phyloP scores from a whole-genome alignment of 2,329 filamentous ascomycete species.

The Pezicula rhizophila region DNA sequence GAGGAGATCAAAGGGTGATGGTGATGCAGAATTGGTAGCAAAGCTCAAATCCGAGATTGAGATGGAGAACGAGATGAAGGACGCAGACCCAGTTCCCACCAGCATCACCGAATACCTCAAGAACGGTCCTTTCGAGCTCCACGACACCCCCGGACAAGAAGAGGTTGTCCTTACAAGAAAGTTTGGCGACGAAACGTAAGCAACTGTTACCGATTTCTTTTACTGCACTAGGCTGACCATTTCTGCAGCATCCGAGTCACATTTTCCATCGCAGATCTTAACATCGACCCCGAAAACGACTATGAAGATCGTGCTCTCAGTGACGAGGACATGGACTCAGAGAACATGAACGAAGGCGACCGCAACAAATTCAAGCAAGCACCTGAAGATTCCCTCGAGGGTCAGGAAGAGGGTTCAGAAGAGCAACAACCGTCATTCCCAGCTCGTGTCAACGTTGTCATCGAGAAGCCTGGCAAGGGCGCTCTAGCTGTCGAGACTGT shows the following conservation, averaged over 20 bases:
- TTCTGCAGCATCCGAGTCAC: conserved; percentile 62
- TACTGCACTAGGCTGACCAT: conserved; percentile 15
- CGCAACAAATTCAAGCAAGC: conserved; percentile 50
- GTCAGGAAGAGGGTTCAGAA: conserved; percentile 45
- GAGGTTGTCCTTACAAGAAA: conserved; percentile 79
- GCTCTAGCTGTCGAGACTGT: conserved; percentile 82
- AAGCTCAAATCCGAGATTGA: conserved; percentile 82
- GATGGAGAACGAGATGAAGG: conserved; percentile 75
- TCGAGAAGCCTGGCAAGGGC: conserved; percentile 82
- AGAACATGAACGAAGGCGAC: conserved; percentile 41
- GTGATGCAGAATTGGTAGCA: conserved; percentile 72
- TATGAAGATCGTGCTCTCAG: conserved; percentile 50
- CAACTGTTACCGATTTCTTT: conserved; percentile 27
- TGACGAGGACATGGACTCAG: conserved; percentile 42
- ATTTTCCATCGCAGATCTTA: conserved; percentile 80
- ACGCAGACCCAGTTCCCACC: conserved; percentile 63
- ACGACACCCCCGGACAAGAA: conserved; percentile 78
- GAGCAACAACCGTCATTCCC: conserved; percentile 59
- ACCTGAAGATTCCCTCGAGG: conserved; percentile 49
- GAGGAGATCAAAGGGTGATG: conserved; percentile 33
- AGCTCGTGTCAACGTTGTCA: conserved; percentile 75
- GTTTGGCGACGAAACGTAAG: conserved; percentile 83
- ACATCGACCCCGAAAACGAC: conserved; percentile 55
- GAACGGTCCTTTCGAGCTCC: conserved; percentile 75
- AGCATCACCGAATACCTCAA: conserved; percentile 85